Base-by-base conservation (phyloP, 2,329 filamentous ascomycete genomes). In the Teratosphaeria nubilosa region DNA sequence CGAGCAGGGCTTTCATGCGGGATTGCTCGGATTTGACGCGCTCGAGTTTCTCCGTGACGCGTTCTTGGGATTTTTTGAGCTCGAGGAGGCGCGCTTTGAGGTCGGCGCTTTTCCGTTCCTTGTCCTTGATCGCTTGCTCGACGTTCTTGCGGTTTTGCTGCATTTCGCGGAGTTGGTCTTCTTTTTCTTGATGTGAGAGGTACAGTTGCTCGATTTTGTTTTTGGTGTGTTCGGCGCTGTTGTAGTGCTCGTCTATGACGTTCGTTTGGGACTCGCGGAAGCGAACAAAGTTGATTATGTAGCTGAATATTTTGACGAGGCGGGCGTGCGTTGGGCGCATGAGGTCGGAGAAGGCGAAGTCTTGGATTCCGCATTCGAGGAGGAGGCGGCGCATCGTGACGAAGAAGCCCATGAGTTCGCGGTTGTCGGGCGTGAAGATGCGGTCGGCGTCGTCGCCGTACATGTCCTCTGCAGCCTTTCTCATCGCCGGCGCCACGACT, bases 211-310 rank as follows among this genome's bases (percentile, higher is more conserved):
- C 92, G 68, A 97, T 96, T 61, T 88, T 85, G 56, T 86, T 79
- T 75, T 96, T 96, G 1, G 88, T 91, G 59, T 83, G 84, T 74
- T 96, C 90, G 13, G 88, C 84, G 68, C 90, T 91, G 78, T 96
- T 94, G 77, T 94, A 94, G 75, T 97, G 88, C 72, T 95, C 85
- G 71, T 96, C 91, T 63, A 97, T 96, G 31, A 94, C 85, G 45
- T 80, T 78, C 1, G 91, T 95, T 74, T 97, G 92, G 62, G 87
- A 91, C 76, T 96, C 91, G 66, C 94, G 88, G 76, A 97, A 99
- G 56, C 94, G 86, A 65, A 97, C 91, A 74, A 99, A 99, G 76
- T 99, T 99, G 78, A 99, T 99, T 63, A 97, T 83, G 74, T 96
- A 96, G 64, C 90, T 95, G 72, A 99, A 94, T 69, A 97, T 95